These are phyloP conservation scores for Gossypium gossypioides DNA, from an alignment of 441 rosid species.

Conservation along the genomic window DNA sequence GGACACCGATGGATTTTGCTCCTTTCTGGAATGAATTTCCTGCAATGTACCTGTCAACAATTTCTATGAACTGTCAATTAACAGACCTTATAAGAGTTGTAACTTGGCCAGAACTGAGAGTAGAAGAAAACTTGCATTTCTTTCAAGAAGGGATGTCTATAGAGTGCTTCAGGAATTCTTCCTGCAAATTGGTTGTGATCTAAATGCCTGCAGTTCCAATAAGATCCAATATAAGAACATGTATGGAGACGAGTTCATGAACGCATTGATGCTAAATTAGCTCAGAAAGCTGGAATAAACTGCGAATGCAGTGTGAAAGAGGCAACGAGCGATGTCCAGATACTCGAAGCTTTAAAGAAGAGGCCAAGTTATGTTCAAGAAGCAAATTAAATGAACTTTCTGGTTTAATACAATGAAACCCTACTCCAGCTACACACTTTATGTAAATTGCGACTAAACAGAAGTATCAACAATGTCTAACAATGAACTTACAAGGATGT, in stretches of 20 bases:
- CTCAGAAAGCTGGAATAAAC: neutral
- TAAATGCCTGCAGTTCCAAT: slow-evolving; percentile 43
- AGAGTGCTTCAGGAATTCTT: slow-evolving; percentile 57
- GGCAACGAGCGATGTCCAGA: neutral
- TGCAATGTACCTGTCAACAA: slow-evolving; percentile 54
- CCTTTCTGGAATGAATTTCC: slow-evolving; percentile 63
- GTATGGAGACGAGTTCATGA: neutral
- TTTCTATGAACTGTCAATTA: neutral
- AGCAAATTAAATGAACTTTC: neutral
- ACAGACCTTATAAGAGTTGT: neutral
- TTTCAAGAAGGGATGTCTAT: slow-evolving; percentile 56
- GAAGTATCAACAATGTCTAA: neutral
- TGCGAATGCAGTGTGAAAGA: neutral
- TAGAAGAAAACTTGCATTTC: slow-evolving; percentile 48
- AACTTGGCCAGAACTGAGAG: neutral
- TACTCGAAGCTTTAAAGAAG: no score
- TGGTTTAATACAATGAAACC: neutral
- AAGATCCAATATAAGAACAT: neutral
- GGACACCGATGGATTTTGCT: slow-evolving; percentile 58
- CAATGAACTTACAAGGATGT: slow-evolving; percentile 56
- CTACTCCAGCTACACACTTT: neutral
- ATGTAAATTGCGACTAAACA: neutral
- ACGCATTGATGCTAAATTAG: neutral
- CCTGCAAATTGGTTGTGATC: slow-evolving; percentile 78
- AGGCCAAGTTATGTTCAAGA: neutral